These are phyloP conservation scores for Hypoxylon sp. DNA, from an alignment of 2,329 filamentous ascomycete genomes.

Conservation along the genomic window DNA sequence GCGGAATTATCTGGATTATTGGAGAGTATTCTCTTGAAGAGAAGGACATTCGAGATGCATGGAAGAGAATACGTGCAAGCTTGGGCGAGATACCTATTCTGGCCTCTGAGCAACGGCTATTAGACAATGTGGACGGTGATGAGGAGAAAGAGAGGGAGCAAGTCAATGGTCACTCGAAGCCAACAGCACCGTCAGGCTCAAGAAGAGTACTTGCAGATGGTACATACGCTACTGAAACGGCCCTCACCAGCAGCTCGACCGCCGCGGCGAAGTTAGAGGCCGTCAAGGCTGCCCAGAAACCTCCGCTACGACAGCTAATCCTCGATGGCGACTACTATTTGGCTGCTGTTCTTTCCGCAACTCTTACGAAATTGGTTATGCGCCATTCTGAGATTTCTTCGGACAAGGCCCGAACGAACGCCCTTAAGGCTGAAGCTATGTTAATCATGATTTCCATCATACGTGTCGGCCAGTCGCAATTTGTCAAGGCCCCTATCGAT, in stretches of 20 bases:
- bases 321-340: slow-evolving; percentile 98
- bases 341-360: slow-evolving; percentile 93
- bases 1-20: slow-evolving; percentile 96
- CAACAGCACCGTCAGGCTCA: slow-evolving; percentile 83
- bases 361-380: slow-evolving; percentile 97
- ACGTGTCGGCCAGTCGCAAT: slow-evolving; percentile 97
- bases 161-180: slow-evolving; percentile 84
- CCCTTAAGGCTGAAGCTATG: slow-evolving; percentile 96
- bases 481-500: slow-evolving; percentile 96
- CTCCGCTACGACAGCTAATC: slow-evolving; percentile 92
- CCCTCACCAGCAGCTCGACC: slow-evolving; percentile 91
- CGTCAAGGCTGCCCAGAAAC: slow-evolving; percentile 97
- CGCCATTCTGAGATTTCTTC: slow-evolving; percentile 93
- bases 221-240: slow-evolving; percentile 97
- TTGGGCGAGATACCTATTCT: slow-evolving; percentile 97
- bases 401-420: slow-evolving; percentile 89
- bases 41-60: slow-evolving; percentile 94
- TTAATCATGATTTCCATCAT: slow-evolving; percentile 99
- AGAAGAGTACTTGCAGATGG: slow-evolving; percentile 95
- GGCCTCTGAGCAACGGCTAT: slow-evolving; percentile 90
- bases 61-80: slow-evolving; percentile 95
- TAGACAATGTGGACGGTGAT: slow-evolving; percentile 85
- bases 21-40: slow-evolving; percentile 97
- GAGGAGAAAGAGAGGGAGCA: slow-evolving; percentile 74
- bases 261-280: slow-evolving; percentile 93